phyloP scores from a whole-genome alignment of 1,139 yeast species.

The Diutina scorzettiae region DNA sequence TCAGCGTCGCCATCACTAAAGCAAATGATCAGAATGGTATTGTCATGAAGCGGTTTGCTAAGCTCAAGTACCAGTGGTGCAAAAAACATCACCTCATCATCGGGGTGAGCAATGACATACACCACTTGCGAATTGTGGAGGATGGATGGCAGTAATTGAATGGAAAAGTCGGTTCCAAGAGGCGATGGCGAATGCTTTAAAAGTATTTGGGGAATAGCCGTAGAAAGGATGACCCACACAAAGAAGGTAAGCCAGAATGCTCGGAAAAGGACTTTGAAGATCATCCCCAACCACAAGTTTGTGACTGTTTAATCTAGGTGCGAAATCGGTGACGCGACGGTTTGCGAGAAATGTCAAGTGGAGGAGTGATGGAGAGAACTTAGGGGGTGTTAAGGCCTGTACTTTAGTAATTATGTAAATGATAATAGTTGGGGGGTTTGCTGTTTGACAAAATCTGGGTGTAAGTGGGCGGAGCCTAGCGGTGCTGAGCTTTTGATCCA shows the following conservation, averaged over 20 bases:
- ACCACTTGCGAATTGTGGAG: neutral
- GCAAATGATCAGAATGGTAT: conserved; percentile 50
- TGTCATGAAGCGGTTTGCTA: conserved; percentile 34
- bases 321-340: too few species aligned
- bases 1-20: conserved; percentile 66
- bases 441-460: too few species aligned
- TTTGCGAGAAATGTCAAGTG: too few species aligned
- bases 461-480: too few species aligned
- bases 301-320: too few species aligned
- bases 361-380: too few species aligned
- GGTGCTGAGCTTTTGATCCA: too few species aligned
- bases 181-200: neutral
- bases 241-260: conserved; percentile 14
- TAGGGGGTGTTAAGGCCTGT: too few species aligned
- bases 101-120: conserved; percentile 81
- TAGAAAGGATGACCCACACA: conserved; percentile 29
- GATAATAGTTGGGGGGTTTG: too few species aligned
- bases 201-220: conserved; percentile 27
- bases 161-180: neutral
- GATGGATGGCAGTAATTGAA: neutral
- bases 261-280: conserved; percentile 11
- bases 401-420: too few species aligned
- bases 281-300: too few species aligned
- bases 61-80: conserved; percentile 63
- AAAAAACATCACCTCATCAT: conserved; percentile 97